Conservation (phyloP, 306 rosid genomes). For the Delonix regia region DNA sequence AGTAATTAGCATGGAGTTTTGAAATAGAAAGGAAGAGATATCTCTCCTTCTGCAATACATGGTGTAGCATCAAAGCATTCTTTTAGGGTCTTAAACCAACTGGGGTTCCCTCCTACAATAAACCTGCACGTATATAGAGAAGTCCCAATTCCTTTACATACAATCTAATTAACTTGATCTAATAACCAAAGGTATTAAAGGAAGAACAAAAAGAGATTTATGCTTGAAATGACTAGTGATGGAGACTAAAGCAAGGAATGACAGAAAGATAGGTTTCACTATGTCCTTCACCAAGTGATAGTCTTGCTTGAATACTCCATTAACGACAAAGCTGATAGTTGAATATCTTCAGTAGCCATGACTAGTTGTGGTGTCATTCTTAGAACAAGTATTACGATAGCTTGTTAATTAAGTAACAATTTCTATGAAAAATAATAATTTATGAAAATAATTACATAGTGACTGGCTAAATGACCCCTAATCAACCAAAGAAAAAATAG, state of each 20-base stretch:
- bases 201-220: not conserved
- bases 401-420: too few species aligned
- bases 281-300: conserved; percentile 76
- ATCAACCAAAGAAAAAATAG: too few species aligned
- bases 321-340: conserved; percentile 63
- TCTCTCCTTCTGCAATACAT: conserved; percentile 86
- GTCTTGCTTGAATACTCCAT: conserved; percentile 76
- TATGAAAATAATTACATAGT: too few species aligned
- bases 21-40: conserved; percentile 9
- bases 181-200: not conserved
- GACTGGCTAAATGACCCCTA: too few species aligned
- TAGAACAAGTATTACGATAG: too few species aligned
- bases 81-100: conserved; percentile 62
- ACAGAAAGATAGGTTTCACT: conserved; percentile 52
- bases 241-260: conserved; percentile 80
- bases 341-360: conserved; percentile 50
- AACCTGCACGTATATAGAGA: conserved; percentile 51
- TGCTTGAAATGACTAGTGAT: conserved; percentile 59
- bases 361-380: conserved; percentile 58
- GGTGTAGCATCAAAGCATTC: conserved; percentile 68
- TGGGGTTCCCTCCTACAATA: conserved; percentile 63
- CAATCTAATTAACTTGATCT: not conserved
- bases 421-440: too few species aligned
- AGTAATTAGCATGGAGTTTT: not conserved
- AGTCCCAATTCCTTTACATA: not conserved